Conservation (phyloP, 2,329 filamentous ascomycete genomes). For the Monascus ruber region DNA sequence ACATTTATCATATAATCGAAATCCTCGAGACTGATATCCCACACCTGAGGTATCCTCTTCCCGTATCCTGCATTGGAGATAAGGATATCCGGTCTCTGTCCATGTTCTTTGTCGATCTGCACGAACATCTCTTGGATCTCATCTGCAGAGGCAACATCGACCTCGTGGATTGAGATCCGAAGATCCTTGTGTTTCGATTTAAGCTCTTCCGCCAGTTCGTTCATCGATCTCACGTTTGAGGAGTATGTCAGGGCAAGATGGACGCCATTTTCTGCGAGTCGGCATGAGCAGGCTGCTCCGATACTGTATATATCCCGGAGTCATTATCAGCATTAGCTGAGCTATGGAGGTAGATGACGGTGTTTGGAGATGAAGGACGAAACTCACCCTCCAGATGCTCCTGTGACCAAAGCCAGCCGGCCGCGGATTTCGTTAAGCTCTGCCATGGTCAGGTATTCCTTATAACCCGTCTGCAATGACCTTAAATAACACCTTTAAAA, state of each 20-base stretch:
- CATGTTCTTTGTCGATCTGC: constrained; percentile 43
- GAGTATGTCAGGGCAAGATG: constrained; percentile 51
- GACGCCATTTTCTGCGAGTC: constrained; percentile 42
- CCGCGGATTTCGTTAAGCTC: constrained; percentile 39
- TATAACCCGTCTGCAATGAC: no score
- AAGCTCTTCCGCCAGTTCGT: constrained; percentile 34
- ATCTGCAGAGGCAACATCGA: constrained; percentile 45
- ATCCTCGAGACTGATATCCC: constrained; percentile 52
- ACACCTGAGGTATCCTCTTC: constrained; percentile 45
- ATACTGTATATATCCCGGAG: constrained; percentile 36
- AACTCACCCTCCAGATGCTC: constrained; percentile 48
- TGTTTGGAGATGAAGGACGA: not conserved
- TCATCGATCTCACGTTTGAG: constrained; percentile 38
- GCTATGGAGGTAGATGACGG: not conserved
- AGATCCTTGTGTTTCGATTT: constrained; percentile 22
- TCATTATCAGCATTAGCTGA: not conserved
- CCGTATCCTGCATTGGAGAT: constrained; percentile 57
- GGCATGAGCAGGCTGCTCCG: constrained; percentile 46
- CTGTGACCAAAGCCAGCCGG: constrained; percentile 48
- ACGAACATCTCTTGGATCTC: constrained; percentile 45
- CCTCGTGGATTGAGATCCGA: constrained; percentile 44
- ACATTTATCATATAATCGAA: constrained; percentile 53
- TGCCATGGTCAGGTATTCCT: constrained; percentile 5
- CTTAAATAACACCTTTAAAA: no score
- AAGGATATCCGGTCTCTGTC: constrained; percentile 49